Percentiles rank a stretch among this genome's conserved stretches.
Evolutionary conservation across 1,284 basidiomycete genomes (phyloP).

Genomic region (Cutaneotrichosporon cavernicola): DNA sequence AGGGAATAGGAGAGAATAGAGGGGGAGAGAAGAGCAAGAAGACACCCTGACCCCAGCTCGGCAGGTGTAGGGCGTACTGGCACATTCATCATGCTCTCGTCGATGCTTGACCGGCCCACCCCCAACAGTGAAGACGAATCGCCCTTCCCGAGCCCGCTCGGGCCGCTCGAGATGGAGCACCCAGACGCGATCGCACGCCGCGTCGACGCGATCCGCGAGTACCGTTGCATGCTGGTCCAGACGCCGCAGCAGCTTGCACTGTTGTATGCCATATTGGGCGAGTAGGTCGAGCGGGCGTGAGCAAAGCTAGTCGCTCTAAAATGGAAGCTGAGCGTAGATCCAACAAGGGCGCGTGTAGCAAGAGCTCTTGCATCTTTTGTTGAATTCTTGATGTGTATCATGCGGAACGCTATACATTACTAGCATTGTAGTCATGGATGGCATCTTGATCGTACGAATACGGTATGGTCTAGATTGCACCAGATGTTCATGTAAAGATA

Average conservation of each 20-base stretch:
- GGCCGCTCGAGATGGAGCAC: slow-evolving; percentile 25
- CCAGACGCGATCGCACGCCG: slow-evolving; percentile 33
- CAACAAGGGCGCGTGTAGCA: too few relatives aligned
- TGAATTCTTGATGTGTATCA: too few relatives aligned
- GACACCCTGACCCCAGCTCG: slow-evolving; percentile 32
- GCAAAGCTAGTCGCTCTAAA: neutral
- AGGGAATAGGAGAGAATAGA: neutral
- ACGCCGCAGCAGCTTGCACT: slow-evolving; percentile 38
- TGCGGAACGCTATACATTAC: too few relatives aligned
- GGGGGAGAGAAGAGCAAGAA: neutral
- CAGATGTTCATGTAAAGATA: too few relatives aligned
- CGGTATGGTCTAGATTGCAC: too few relatives aligned
- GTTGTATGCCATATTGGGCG: slow-evolving; percentile 21
- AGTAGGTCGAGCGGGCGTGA: neutral
- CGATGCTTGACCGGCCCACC: slow-evolving; percentile 25
- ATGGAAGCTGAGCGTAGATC: too few relatives aligned
- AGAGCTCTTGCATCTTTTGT: too few relatives aligned
- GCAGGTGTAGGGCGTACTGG: slow-evolving; percentile 50
- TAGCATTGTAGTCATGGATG: too few relatives aligned
- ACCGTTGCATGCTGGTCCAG: slow-evolving; percentile 42
- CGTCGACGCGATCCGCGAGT: slow-evolving; percentile 44
- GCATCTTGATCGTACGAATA: too few relatives aligned
- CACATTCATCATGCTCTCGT: slow-evolving; percentile 45
- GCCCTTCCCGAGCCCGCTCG: slow-evolving; percentile 26
- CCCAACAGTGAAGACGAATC: neutral